These are phyloP conservation scores for Erucastrum elatum DNA, from an alignment of 345 rosid genomes.

Conservation along the genomic window DNA sequence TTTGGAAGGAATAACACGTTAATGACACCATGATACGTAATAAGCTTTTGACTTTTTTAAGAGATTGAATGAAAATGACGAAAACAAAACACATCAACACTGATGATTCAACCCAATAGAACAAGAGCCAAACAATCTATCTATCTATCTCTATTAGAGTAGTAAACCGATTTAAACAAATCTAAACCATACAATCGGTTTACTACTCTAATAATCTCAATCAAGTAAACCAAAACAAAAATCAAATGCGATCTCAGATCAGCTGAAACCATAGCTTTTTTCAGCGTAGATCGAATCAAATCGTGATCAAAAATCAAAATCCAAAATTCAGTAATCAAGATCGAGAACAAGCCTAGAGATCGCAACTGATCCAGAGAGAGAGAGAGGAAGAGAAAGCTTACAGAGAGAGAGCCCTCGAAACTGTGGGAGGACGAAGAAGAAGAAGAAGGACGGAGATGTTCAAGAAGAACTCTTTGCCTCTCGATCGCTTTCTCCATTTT, in stretches of 20 bases:
- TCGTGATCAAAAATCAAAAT: neutral
- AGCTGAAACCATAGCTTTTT: neutral
- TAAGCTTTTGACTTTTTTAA: neutral
- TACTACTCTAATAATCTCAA: neutral
- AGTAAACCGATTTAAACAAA: no score
- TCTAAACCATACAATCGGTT: no score
- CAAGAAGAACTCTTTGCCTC: slow-evolving; percentile 82
- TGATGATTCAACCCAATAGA: slow-evolving; percentile 6
- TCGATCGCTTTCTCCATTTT: slow-evolving; percentile 89
- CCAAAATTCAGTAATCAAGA: slow-evolving; percentile 12
- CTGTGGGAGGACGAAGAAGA: slow-evolving; percentile 48
- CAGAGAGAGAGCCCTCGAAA: slow-evolving; percentile 63
- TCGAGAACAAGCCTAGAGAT: slow-evolving; percentile 16
- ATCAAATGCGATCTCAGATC: neutral
- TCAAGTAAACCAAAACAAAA: neutral
- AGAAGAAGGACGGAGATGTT: slow-evolving; percentile 79
- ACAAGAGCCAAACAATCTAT: slow-evolving; percentile 1
- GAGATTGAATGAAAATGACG: slow-evolving; percentile 2
- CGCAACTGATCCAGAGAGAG: neutral
- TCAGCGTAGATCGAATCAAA: neutral
- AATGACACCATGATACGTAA: neutral
- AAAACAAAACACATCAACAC: neutral
- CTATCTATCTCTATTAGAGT: neutral
- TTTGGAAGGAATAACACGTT: neutral
- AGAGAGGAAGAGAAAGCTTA: slow-evolving; percentile 40